Conservation (phyloP, 2,329 filamentous ascomycete species). For the Trichoderma citrinoviride region DNA sequence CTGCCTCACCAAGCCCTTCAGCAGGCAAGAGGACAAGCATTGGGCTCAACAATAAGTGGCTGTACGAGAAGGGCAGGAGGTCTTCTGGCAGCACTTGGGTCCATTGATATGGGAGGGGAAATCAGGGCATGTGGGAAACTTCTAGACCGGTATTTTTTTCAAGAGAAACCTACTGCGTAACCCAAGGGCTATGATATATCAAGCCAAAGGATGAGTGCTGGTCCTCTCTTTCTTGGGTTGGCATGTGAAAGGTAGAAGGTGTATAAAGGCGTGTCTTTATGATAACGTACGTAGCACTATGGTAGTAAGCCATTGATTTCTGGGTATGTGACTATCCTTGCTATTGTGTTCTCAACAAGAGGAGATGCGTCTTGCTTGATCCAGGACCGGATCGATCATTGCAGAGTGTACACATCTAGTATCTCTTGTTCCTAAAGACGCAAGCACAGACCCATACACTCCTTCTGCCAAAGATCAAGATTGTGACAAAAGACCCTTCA, state of each 20-base stretch:
- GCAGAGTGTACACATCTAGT: too few relatives aligned
- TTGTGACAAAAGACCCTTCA: too few relatives aligned
- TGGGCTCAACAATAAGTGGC: constrained; percentile 86
- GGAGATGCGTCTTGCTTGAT: neutral
- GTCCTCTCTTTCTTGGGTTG: neutral
- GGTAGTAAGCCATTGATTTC: constrained; percentile 13
- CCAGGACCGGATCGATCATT: neutral
- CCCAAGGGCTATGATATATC: constrained; percentile 4
- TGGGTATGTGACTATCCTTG: neutral
- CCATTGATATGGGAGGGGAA: constrained; percentile 28
- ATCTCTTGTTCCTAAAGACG: too few relatives aligned
- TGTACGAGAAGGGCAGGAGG: constrained; percentile 78
- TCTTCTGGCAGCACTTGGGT: constrained; percentile 47
- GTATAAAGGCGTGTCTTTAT: constrained; percentile 5
- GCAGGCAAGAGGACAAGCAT: constrained; percentile 68
- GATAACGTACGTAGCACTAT: constrained; percentile 18
- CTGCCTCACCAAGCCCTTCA: constrained; percentile 66
- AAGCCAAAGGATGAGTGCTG: constrained; percentile 7
- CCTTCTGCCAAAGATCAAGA: too few relatives aligned
- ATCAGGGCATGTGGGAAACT: neutral
- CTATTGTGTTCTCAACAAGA: neutral
- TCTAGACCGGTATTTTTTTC: constrained; percentile 4
- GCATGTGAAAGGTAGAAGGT: neutral
- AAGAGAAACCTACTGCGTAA: neutral
- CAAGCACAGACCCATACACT: too few relatives aligned